Base-by-base conservation (phyloP, 441 rosid species). In the Pelargonium citronellum region DNA sequence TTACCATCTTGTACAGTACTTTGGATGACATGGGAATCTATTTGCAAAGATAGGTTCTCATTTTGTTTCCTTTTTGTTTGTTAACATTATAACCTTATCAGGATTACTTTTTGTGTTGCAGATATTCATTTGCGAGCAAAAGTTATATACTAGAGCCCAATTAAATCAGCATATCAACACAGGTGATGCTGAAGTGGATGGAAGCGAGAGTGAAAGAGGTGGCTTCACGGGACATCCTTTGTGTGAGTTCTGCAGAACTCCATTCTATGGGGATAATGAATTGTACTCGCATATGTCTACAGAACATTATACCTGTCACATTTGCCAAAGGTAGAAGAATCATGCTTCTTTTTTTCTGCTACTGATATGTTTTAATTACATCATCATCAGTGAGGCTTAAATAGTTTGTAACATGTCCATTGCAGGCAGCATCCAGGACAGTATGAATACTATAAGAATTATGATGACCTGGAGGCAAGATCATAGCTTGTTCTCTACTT, bases 111-210 rank as follows among this genome's bases (percentile, higher is more conserved):
- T 62, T 72, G 64, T 68, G 27, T 67, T 70, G 71, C 71, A 95
- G 96, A 87, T 95, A 22, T 95, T 95, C 73, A 86, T 95, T 70
- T 85, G 96, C 77, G 98, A 95, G 67, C 99, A 95, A 78, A 95
- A 89, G 85, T 57, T 95, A 55, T 95, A 88, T 66, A 76, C 86
- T 19, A 87, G 92, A 72, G 83, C 85, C 44, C 99, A 95, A 67
- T 78, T 95, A 78, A 89, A 85, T 69, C 95, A 84, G 77, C 99
- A 95, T 75, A 88, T 85, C 75, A 80, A 44, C 66, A 85, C 95
- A 1, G 99, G 98, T 77, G 92, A 92, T 74, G 86, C 98, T 30
- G 93, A 84, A 80, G 99, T 90, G 72, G 99, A 95, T 79, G 98
- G 99, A 34, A 85, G 75, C 78, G 99, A 92, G 77, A 88, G 93